phyloP scores from a whole-genome alignment of 768 basidiomycete genomes.

The Mycena sanguinolenta region DNA sequence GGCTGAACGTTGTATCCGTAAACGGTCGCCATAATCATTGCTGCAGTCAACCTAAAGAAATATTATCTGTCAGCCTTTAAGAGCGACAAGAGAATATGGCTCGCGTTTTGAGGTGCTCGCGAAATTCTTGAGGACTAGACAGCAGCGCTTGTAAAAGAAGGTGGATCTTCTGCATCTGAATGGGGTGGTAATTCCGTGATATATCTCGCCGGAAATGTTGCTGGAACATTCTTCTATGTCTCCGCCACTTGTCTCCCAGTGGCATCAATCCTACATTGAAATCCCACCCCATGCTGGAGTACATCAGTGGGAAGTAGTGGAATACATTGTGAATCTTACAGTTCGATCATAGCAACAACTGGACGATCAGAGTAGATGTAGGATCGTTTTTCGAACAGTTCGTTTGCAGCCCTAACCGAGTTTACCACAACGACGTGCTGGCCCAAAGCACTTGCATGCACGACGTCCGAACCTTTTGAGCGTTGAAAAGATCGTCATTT shows the following conservation, averaged over 20 bases:
- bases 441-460: conserved; percentile 41
- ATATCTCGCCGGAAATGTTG: conserved; percentile 42
- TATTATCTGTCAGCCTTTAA: conserved; percentile 23
- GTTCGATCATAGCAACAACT: conserved; percentile 28
- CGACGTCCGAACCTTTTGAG: conserved; percentile 36
- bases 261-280: conserved; percentile 45
- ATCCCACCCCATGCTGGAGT: conserved; percentile 1
- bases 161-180: conserved; percentile 42
- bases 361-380: conserved; percentile 43
- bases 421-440: conserved; percentile 47
- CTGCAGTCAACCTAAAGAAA: conserved; percentile 44
- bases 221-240: conserved; percentile 45
- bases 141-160: conserved; percentile 39
- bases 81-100: background rate
- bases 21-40: conserved; percentile 47
- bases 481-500: background rate
- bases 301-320: background rate
- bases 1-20: conserved; percentile 50
- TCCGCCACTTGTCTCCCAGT: conserved; percentile 48
- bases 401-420: conserved; percentile 40
- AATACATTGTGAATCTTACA: conserved; percentile 24
- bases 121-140: conserved; percentile 32
- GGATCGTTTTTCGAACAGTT: conserved; percentile 42
- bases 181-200: conserved; percentile 37
- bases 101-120: conserved; percentile 31